These are phyloP conservation scores for Beta macrorhiza DNA, from an alignment of 179 eudicot genomes.

Conservation along the genomic window DNA sequence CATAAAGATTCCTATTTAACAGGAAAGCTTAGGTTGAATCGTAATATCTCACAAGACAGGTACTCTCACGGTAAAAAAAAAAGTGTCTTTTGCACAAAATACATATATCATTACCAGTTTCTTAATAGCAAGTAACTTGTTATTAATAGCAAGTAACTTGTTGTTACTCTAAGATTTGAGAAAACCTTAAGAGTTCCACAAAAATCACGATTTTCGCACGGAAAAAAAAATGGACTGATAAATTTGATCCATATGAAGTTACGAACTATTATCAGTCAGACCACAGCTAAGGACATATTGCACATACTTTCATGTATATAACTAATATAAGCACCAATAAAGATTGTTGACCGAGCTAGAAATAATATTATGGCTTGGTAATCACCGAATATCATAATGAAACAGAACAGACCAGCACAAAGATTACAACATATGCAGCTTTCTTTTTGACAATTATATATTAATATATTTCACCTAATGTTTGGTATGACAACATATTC, in stretches of 20 bases:
- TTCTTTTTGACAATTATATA: neutral
- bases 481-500: neutral
- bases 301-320: neutral
- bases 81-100: too few species aligned
- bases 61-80: too few species aligned
- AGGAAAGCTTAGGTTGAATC: too few species aligned
- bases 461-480: neutral
- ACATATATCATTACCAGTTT: neutral
- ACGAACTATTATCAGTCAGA: neutral
- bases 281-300: neutral
- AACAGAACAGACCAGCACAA: neutral
- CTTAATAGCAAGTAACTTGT: neutral
- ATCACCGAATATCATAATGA: neutral
- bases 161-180: neutral
- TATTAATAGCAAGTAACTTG: neutral
- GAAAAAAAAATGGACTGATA: neutral
- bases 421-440: neutral
- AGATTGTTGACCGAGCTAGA: neutral
- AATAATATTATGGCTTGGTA: neutral
- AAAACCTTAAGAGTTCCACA: neutral
- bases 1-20: neutral
- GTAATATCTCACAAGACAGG: too few species aligned
- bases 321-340: neutral
- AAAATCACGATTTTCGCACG: neutral
- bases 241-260: neutral